phyloP scores from a whole-genome alignment of 176 grass and related monocot genomes.

The Eragrostis curvula region DNA sequence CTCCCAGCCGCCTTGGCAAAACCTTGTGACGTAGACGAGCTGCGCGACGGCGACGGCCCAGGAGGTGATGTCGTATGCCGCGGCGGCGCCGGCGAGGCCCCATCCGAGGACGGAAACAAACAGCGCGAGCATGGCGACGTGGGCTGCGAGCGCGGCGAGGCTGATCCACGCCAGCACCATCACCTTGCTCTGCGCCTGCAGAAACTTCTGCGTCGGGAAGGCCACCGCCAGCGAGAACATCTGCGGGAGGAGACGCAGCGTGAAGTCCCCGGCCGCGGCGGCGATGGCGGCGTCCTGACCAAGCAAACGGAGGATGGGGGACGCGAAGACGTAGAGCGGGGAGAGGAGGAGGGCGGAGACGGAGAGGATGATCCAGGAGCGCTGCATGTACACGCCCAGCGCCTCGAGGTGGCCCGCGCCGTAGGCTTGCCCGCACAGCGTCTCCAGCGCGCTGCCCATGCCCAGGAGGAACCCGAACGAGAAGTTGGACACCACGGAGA shows the following conservation, averaged over 20 bases:
- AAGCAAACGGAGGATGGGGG: conserved; percentile 53
- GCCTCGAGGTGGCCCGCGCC: conserved; percentile 66
- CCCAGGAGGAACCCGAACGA: conserved; percentile 85
- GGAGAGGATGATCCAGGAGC: conserved; percentile 78
- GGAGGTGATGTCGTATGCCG: conserved; percentile 55
- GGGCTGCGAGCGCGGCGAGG: conserved; percentile 47
- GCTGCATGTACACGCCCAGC: conserved; percentile 91
- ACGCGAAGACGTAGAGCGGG: conserved; percentile 71
- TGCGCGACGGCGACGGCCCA: conserved; percentile 60
- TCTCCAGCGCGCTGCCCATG: conserved; percentile 90
- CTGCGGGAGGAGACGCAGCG: conserved; percentile 66
- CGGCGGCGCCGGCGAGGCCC: conserved; percentile 68
- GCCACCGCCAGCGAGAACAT: conserved; percentile 82
- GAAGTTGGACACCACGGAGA: conserved; percentile 79
- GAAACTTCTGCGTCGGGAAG: conserved; percentile 87
- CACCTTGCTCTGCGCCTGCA: conserved; percentile 91
- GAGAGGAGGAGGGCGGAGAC: conserved; percentile 61
- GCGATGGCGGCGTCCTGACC: conserved; percentile 70
- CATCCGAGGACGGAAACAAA: conserved; percentile 60
- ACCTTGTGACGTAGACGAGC: conserved; percentile 62
- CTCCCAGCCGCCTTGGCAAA: conserved; percentile 68
- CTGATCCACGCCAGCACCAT: conserved; percentile 67
- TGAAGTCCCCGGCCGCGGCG: conserved; percentile 60
- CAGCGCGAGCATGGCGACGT: conserved; percentile 57
- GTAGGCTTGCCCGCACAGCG: conserved; percentile 84